Base-by-base conservation (phyloP, 202 grass and related monocot species). In the Panicum hallii region DNA sequence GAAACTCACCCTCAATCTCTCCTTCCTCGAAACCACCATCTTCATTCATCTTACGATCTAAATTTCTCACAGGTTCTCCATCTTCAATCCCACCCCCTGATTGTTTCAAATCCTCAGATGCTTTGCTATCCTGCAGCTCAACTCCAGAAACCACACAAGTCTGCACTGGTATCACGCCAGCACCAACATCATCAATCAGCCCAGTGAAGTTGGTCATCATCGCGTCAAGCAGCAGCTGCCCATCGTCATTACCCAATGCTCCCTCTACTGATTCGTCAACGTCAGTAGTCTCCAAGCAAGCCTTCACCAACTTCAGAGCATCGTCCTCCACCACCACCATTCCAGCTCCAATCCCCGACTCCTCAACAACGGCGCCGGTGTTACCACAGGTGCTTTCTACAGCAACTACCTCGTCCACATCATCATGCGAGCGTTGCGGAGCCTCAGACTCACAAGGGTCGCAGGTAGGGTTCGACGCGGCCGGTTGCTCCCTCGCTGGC, bases 1-100 rank as follows among this genome's bases (percentile, higher is more conserved):
- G 91, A 30, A 68, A 65, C 45, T 90, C 89, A 41, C 84, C 93
- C 69, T 91, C 88, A 87, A 97, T 99, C 90, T 99, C 93, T 84
- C 93, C 91, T 89, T 99, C 93, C 86, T 96, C 93, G 47, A 94
- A 83, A 58, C 82, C 76, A 16, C 12, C 94, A 81, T 30, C 75
- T 74, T 64, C 77, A 3, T 87, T 10, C 10, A 47, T 48, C 45
- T 26, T 36, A 64, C 56, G 7, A 86, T 88, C 70, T 56, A 45
- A 80, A 30, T 74, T 82, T 0, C 14, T 34, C 15, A 70, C 20
- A 47, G 83, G 81, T 40, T 22, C 83, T 58, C 15, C 26, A 9
- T 84, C 55, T 81, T 77, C 48, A 79, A 80, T 58, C 58, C 17
- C n/a, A 78, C 8, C 64, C 43, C 22, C 77, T 16, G 71, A 44